Evolutionary conservation across 176 grass and related monocot species (phyloP).

Genomic region (Triticum timopheevii): DNA sequence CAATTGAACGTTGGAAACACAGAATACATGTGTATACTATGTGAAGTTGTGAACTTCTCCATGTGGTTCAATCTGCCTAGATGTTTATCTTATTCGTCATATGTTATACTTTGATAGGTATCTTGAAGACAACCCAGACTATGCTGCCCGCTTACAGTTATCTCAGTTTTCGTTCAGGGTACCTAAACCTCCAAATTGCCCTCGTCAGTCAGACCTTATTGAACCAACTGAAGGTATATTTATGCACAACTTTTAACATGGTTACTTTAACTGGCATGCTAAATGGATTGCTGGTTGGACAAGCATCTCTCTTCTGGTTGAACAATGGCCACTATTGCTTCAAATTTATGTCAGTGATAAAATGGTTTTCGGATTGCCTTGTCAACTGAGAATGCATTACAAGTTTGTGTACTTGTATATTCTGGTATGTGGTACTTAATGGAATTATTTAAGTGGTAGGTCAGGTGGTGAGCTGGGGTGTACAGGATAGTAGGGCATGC

Average conservation of each 20-base stretch:
- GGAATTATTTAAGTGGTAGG: neutral
- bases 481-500: neutral
- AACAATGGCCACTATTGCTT: neutral
- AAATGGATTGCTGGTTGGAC: neutral
- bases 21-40: conserved; percentile 2
- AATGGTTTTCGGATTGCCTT: neutral
- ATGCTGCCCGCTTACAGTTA: neutral
- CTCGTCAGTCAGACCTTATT: neutral
- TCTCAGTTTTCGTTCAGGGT: conserved; percentile 50
- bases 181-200: conserved; percentile 14
- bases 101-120: conserved; percentile 35
- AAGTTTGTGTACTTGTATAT: neutral
- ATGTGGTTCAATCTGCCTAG: conserved; percentile 2
- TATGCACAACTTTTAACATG: neutral
- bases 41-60: conserved; percentile 2
- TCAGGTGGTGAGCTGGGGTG: neutral
- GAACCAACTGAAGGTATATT: conserved; percentile 6
- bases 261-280: neutral
- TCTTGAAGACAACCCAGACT: conserved; percentile 35
- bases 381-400: neutral
- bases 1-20: neutral
- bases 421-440: neutral
- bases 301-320: neutral
- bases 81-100: neutral
- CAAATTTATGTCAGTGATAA: neutral